Base-by-base conservation (phyloP, 306 rosid species). In the Vigna unguiculata region DNA sequence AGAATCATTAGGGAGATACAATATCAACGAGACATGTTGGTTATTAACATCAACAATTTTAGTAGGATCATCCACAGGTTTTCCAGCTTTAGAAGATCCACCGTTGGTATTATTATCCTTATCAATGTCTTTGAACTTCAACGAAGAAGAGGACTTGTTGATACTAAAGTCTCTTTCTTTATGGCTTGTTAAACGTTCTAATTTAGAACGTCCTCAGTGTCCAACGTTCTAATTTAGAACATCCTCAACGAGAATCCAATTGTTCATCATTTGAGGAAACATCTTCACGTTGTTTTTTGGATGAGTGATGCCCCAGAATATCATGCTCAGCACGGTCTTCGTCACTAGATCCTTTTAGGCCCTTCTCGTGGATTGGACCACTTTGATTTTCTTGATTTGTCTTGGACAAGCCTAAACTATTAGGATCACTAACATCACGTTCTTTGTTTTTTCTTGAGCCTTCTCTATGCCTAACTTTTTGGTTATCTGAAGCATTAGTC, bases 161-260 rank as follows among this genome's bases (percentile, higher is more conserved):
- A 87, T 71, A 51, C 70, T 71, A 71, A 85, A 92, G 80, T 96
- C 98, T 79, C 90, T 88, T 86, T 91, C 97, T 76, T 86, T 83
- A 67, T 96, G 96, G 80, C 99, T 96, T 17, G 98, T 91, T 98
- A 98, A 96, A 34, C 99, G 98, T 82, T 96, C 99, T 86, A 96
- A 86, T 79, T 96, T 96, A 69, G 99, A 89, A 46, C 96, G 92
- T 71, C 99, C 99, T 81, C 90, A 84, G 43, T 17, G 98, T 91
- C 99, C 99, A 96, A 34, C 99, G 98, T 82, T 96, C 99, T 86
- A 96, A 86, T 79, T 96, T 96, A 69, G 99, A 89, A 46, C 96
- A 91, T 71, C 99, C 99, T 81, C 90, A 84, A 36, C 68, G 85
- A 69, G 88, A 86, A 82, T 90, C 96, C 53, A 79, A 87, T 75